Evolutionary conservation across 2,329 filamentous ascomycete species (phyloP), one percentile per base, ranked within the genome.

Genomic region (Aaosphaeria pasadenensis): DNA sequence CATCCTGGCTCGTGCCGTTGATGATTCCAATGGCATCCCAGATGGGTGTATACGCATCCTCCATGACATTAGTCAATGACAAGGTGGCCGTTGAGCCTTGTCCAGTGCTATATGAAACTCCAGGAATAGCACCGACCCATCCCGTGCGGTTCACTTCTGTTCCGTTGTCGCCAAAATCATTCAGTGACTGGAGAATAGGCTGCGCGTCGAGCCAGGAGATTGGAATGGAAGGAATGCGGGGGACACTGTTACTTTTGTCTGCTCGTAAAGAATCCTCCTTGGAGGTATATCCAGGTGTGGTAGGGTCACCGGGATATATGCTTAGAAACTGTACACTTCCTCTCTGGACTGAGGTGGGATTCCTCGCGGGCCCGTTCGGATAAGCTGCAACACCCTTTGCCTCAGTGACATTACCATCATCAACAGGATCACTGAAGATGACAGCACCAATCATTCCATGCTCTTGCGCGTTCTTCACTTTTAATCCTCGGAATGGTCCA

Each of bases 201-300:
- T 95, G 70, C 1, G 87, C 90, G 55, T 95, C 90, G 4, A 76
- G 71, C 66, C 91, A 95, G 0, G 91, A 95, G 36, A 96, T 88
- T 2, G 91, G 91, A 5, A 95, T 74, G 1, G 91, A 95, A 0
- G 91, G 91, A 48, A 96, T 96, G 2, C 79, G 81, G 0, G 91
- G 87, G 28, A 83, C 88, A 4, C 80, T 78, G 6, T 76, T 70
- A 17, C 85, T 76, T 0, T 84, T 83, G 13, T 89, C 84, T 45
- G 82, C 77, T 32, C 91, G 83, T 11, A 87, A 87, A 13, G 79
- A 87, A 30, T 86, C 89, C 11, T 88, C 87, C 67, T 91, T 91
- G 0, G 89, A 95, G 3, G 90, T 86, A 62, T 95, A 96, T 5
- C 91, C 66, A 6, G 68, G 68, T 6, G 69, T 71, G 2, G 69